Evolutionary conservation across 371 early-diverging fungal species (phyloP), one percentile per base, ranked within the genome.

Genomic region (Apophysomyces sp.): DNA sequence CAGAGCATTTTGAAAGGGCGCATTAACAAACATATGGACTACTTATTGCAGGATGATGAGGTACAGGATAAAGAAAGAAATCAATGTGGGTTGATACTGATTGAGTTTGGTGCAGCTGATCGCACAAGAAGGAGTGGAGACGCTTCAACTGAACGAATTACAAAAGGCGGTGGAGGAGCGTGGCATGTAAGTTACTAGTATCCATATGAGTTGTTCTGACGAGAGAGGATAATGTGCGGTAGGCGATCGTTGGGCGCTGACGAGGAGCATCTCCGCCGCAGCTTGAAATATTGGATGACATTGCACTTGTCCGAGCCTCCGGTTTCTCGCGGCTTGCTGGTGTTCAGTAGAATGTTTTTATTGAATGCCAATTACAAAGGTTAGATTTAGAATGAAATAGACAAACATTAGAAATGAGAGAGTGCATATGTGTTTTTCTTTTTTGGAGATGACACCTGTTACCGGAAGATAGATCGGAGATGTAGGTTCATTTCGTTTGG

Each of bases 271-370:
- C 67, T 87, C 65, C 77, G 77, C 39, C 73, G 73, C 55, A 76
- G 78, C 16, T 66, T 87, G n/a, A 76, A 81, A 6, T 81, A 82
- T 63, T 87, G 87, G 87, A 67, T 87, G 27, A 66, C 74, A 5
- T 52, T 82, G 24, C 77, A 67, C 52, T 64, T 68, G 58, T 63
- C 67, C 34, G 71, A 82, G 6, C 68, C 62, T 2, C 30, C 61
- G 1, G 74, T 85, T 24, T 72, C 83, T 9, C 76, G 72, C n/a
- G 83, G 80, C 6, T 56, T 87, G 51, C 64, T 87, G 58, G 77
- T 87, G 5, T 85, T 85, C 55, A 85, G 85, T 60, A 73, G 85
- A 61, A 82, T 84, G 80, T 86, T 84, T 63, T 62, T 86, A 54
- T 58, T 86, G 31, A 84, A 86, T 64, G 83, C 86, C 41, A 81